Evolutionary conservation across 805 yeast species (phyloP).

Genomic region (Pichia paraexigua): DNA sequence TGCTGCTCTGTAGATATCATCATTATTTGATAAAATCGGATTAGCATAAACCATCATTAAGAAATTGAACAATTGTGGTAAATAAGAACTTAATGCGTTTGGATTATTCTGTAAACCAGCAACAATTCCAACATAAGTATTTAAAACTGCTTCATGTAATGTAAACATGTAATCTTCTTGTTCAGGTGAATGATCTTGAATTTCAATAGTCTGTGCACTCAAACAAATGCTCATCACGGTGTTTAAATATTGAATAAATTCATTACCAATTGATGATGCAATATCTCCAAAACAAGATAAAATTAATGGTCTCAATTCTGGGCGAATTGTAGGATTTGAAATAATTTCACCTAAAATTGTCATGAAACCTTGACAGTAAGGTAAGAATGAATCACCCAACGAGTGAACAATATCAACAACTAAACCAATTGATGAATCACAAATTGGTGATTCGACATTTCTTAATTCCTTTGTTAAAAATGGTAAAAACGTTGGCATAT

Average conservation of each 20-base stretch:
- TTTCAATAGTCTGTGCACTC: conserved; percentile 50
- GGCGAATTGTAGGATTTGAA: conserved; percentile 56
- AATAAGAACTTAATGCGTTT: conserved; percentile 53
- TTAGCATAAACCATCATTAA: conserved; percentile 54
- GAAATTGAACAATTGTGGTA: conserved; percentile 64
- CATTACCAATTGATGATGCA: conserved; percentile 77
- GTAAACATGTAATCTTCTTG: conserved; percentile 64
- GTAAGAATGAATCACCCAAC: conserved; percentile 62
- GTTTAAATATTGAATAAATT: conserved; percentile 66
- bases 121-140: conserved; percentile 91
- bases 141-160: conserved; percentile 83
- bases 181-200: conserved; percentile 65
- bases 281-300: conserved; percentile 93
- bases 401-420: conserved; percentile 93
- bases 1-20: conserved; percentile 70
- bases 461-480: conserved; percentile 69
- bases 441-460: conserved; percentile 75
- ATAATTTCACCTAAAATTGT: conserved; percentile 68
- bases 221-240: conserved; percentile 75
- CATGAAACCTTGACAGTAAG: conserved; percentile 78
- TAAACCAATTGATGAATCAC: conserved; percentile 87
- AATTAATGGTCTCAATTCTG: conserved; percentile 80
- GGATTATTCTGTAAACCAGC: conserved; percentile 78
- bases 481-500: conserved; percentile 78
- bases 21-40: conserved; percentile 50